Evolutionary conservation across 371 early-diverging fungal species (phyloP).

Genomic region (Apophysomyces sp.): DNA sequence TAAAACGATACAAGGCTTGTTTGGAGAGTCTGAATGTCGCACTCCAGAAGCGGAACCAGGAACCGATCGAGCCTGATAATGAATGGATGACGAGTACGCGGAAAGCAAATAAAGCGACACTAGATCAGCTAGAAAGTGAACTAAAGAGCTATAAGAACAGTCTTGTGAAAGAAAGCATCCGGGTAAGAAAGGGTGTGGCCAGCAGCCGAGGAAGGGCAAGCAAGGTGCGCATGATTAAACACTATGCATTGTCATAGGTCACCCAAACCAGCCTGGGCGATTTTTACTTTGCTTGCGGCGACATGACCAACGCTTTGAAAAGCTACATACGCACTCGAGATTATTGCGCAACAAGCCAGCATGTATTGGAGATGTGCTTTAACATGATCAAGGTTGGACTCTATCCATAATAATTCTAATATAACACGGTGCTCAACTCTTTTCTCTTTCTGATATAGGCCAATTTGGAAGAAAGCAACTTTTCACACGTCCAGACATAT

Average conservation of each 20-base stretch:
- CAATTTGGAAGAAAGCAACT: conserved; percentile 67
- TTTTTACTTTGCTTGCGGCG: conserved; percentile 71
- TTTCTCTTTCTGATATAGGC: conserved; percentile 38
- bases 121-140: conserved; percentile 71
- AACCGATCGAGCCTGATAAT: conserved; percentile 29
- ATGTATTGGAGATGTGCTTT: conserved; percentile 79
- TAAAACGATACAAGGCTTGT: conserved; percentile 47
- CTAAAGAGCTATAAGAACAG: conserved; percentile 72
- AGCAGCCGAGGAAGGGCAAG: background rate
- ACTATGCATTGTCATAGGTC: conserved; percentile 45
- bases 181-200: conserved; percentile 48
- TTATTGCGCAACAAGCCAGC: conserved; percentile 72
- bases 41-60: conserved; percentile 33
- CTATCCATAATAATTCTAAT: too few species aligned
- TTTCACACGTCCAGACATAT: conserved; percentile 69
- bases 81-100: conserved; percentile 67
- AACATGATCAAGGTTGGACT: conserved; percentile 53
- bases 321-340: conserved; percentile 75
- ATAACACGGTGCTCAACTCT: background rate
- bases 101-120: conserved; percentile 36
- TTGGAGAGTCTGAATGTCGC: conserved; percentile 54
- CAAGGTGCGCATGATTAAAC: background rate
- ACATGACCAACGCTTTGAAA: conserved; percentile 64
- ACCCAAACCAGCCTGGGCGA: conserved; percentile 76
- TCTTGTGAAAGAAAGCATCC: conserved; percentile 77